Evolutionary conservation across 163 green algal genomes (phyloP), one percentile per base, ranked within the genome.

Genomic region (Scenedesmus sp.): DNA sequence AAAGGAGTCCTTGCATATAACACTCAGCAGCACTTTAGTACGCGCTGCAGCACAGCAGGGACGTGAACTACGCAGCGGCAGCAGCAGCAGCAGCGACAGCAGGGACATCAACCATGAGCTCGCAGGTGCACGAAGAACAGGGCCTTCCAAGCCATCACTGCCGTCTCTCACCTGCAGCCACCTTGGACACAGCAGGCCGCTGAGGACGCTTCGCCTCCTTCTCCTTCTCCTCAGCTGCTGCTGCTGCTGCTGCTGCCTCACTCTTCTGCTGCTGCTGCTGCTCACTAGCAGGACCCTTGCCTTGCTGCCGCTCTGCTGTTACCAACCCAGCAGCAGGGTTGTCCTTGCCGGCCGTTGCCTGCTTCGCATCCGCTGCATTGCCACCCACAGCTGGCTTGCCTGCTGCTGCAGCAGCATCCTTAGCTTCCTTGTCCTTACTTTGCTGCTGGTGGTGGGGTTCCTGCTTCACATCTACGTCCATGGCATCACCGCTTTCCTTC

Each of bases 381-480:
- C 30, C 83, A 88, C 6, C 61, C 26, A n/a, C 43, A 43, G 85
- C 85, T 56, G 59, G 13, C n/a, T 68, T 82, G 18, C 56, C 51
- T 30, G 53, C 33, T 35, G 68, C 53, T 76, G 56, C 83, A 30
- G 65, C 51, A 9, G 3, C 80, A 35, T 46, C n/a, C 18, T 68
- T 78, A 26, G 49, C 81, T 13, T 73, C 81, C 12, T 18, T 51
- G 24, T 35, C 15, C 59, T 35, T 35, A 9, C 33, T 22, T 22
- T 72, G 59, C 65, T 76, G 65, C 65, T 76, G 59, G 22, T 30
- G 56, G 15, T 26, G 56, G 16, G 42, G 9, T 26, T 81, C 83
- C 42, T 72, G 40, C 83, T 89, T 89, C 12, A 72, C 51, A 73
- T 76, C 82, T 10, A 73, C 53, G 7, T 88, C 82, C 82, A 79